phyloP scores from a whole-genome alignment of 179 eudicot genomes.

The Drosera spatulata region DNA sequence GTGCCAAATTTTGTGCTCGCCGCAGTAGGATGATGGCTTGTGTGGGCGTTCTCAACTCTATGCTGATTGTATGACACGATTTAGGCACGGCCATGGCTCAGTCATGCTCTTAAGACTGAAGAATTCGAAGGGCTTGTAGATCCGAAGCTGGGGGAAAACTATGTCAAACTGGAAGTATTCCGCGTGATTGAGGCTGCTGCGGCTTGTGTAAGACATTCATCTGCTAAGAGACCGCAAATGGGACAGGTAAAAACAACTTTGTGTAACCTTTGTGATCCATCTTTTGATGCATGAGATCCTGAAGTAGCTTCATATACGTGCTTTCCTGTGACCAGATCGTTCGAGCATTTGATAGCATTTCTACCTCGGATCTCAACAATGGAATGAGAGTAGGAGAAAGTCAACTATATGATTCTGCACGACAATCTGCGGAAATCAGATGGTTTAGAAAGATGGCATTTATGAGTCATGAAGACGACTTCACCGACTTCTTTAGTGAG shows the following conservation, averaged over 20 bases:
- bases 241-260: conserved; percentile 47
- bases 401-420: conserved; percentile 46
- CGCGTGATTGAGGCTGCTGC: conserved; percentile 85
- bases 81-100: conserved; percentile 93
- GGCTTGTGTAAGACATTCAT: conserved; percentile 81
- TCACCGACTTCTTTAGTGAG: conserved; percentile 50
- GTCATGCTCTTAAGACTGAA: conserved; percentile 50
- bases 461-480: conserved; percentile 46
- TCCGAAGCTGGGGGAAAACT: conserved; percentile 60
- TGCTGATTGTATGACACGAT: background rate
- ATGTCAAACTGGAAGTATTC: conserved; percentile 48
- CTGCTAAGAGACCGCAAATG: conserved; percentile 81
- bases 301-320: background rate
- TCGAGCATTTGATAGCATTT: conserved; percentile 58
- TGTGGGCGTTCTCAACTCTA: background rate
- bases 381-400: conserved; percentile 91
- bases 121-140: conserved; percentile 57
- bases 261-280: background rate
- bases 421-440: conserved; percentile 76
- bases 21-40: too few relatives aligned
- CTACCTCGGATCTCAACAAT: conserved; percentile 53
- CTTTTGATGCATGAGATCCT: background rate
- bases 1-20: too few relatives aligned
- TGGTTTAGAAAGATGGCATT: conserved; percentile 80
- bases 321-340: conserved; percentile 41